These are phyloP conservation scores for Aspergillus pseudoglaucus DNA, from an alignment of 2,329 filamentous ascomycete genomes.

Conservation along the genomic window DNA sequence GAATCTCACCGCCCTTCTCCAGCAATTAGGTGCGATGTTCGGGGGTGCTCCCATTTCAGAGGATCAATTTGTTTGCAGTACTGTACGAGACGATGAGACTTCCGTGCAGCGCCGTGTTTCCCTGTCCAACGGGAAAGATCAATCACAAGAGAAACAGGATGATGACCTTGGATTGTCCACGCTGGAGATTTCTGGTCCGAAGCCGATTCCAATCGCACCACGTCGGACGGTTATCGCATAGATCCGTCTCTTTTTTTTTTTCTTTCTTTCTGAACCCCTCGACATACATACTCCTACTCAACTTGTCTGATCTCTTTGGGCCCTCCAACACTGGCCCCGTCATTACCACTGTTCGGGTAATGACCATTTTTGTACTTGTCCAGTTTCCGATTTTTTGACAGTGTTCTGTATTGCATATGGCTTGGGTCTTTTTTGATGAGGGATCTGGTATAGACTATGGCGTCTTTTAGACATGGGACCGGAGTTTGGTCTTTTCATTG, in stretches of 20 bases:
- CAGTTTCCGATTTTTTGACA: neutral
- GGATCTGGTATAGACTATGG: conserved; percentile 18
- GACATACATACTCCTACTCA: neutral
- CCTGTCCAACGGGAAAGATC: conserved; percentile 14
- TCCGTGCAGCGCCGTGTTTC: conserved; percentile 16
- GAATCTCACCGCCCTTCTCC: conserved; percentile 47
- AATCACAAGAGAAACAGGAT: conserved; percentile 19
- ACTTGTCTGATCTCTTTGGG: neutral
- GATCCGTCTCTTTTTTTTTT: conserved; percentile 1
- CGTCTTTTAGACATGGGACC: conserved; percentile 13
- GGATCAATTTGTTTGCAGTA: conserved; percentile 36
- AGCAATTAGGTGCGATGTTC: conserved; percentile 42
- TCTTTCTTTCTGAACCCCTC: neutral
- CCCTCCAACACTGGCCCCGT: neutral
- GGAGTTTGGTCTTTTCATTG: conserved; percentile 9
- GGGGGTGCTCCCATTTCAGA: conserved; percentile 39
- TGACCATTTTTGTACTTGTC: neutral
- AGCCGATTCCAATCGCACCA: conserved; percentile 33
- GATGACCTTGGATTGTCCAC: conserved; percentile 27
- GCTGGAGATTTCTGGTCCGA: conserved; percentile 28
- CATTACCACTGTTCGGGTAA: neutral
- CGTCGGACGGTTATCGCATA: conserved; percentile 33
- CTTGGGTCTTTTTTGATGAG: conserved; percentile 3
- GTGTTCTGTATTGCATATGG: neutral
- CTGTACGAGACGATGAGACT: conserved; percentile 25